Conservation (phyloP, 2,329 filamentous ascomycete species). For the Colletotrichum falcatum region DNA sequence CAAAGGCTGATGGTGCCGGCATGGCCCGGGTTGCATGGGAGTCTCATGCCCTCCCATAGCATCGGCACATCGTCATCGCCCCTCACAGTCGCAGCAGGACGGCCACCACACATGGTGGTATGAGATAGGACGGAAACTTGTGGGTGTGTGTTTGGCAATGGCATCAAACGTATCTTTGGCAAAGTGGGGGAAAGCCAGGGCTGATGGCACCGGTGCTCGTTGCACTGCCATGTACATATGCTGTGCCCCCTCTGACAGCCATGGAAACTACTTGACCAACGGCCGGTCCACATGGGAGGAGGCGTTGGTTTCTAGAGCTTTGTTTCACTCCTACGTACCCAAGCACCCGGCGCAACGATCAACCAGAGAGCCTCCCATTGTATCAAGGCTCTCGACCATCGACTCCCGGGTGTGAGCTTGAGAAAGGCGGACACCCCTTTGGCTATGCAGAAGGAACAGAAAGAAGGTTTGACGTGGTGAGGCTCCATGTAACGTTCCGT, state of each 20-base stretch:
- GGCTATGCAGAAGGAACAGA: constrained; percentile 1
- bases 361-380: constrained; percentile 14
- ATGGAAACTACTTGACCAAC: constrained; percentile 40
- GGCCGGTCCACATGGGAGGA: constrained; percentile 33
- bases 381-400: constrained; percentile 1
- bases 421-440: constrained; percentile 17
- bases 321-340: constrained; percentile 39
- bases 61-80: constrained; percentile 29
- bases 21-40: constrained; percentile 36
- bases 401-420: background rate
- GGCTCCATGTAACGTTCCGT: constrained; percentile 42
- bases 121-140: constrained; percentile 33
- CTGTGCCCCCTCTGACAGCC: constrained; percentile 18
- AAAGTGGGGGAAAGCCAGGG: constrained; percentile 14
- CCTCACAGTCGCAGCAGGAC: constrained; percentile 37
- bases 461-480: constrained; percentile 41
- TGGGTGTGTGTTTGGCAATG: constrained; percentile 1
- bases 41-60: constrained; percentile 26
- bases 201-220: constrained; percentile 29
- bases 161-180: constrained; percentile 37
- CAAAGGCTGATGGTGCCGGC: constrained; percentile 29
- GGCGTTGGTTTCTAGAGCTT: constrained; percentile 21
- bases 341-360: constrained; percentile 33
- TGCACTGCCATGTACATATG: constrained; percentile 26
- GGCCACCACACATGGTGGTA: constrained; percentile 38